Conservation (phyloP, 169 alveolate genomes). For the Babesia sp. region DNA sequence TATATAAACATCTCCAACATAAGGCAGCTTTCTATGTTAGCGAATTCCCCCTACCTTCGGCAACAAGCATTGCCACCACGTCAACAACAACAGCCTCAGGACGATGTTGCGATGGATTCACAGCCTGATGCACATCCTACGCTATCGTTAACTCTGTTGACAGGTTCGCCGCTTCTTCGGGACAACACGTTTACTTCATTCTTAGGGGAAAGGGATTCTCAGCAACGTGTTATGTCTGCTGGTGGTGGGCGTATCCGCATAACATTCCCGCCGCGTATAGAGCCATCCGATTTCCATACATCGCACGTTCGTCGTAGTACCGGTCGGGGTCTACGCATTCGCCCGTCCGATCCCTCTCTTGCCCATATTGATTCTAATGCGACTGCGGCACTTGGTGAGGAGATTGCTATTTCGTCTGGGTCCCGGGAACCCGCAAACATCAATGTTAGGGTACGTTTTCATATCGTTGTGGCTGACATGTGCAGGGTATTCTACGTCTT, state of each 20-base stretch:
- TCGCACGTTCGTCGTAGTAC: slow-evolving; percentile 21
- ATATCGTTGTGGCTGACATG: not conserved
- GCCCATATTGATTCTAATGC: not conserved
- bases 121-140: slow-evolving; percentile 25
- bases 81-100: not conserved
- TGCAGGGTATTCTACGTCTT: slow-evolving; percentile 57
- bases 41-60: not conserved
- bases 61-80: not conserved
- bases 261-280: slow-evolving; percentile 41
- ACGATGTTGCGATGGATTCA: not conserved
- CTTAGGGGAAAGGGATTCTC: slow-evolving; percentile 3
- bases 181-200: slow-evolving; percentile 10
- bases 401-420: not conserved
- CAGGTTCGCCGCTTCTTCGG: slow-evolving; percentile 45
- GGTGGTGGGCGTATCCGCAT: slow-evolving; percentile 56
- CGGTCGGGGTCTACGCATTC: not conserved
- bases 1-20: not conserved
- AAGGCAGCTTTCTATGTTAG: not conserved
- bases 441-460: slow-evolving; percentile 49
- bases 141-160: slow-evolving; percentile 49
- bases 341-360: not conserved
- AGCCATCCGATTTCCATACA: not conserved
- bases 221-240: slow-evolving; percentile 5
- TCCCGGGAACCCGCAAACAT: slow-evolving; percentile 15
- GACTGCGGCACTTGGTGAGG: not conserved